These are phyloP conservation scores for Trametopsis cervina DNA, from an alignment of 768 basidiomycete genomes.

Conservation along the genomic window DNA sequence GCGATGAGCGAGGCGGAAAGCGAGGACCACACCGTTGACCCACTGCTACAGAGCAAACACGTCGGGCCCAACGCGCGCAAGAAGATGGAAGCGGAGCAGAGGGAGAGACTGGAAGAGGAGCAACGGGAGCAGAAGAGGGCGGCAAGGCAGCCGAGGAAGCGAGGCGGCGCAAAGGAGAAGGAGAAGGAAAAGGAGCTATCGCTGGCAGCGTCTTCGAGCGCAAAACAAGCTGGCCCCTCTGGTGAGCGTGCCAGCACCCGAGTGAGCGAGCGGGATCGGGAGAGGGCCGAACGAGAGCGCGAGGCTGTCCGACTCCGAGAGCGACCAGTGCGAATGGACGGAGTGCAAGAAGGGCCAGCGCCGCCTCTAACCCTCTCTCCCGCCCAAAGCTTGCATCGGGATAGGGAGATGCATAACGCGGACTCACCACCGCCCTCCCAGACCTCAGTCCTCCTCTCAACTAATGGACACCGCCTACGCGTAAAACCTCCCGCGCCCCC, in stretches of 20 bases:
- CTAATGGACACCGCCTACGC: slow-evolving; percentile 43
- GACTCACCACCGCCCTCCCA: slow-evolving; percentile 6
- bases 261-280: slow-evolving; percentile 4
- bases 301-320: slow-evolving; percentile 2
- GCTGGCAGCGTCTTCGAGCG: not conserved
- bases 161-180: slow-evolving; percentile 24
- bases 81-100: slow-evolving; percentile 35
- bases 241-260: not conserved
- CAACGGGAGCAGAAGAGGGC: slow-evolving; percentile 33
- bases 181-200: slow-evolving; percentile 27
- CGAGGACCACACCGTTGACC: slow-evolving; percentile 41
- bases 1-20: slow-evolving; percentile 38
- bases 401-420: slow-evolving; percentile 2
- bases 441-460: slow-evolving; percentile 32
- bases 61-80: slow-evolving; percentile 37
- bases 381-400: slow-evolving; percentile 4
- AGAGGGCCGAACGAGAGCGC: slow-evolving; percentile 4
- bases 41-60: slow-evolving; percentile 39
- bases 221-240: not conserved
- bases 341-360: slow-evolving; percentile 5
- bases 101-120: slow-evolving; percentile 38
- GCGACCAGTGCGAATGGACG: not conserved
- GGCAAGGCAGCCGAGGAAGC: slow-evolving; percentile 24
- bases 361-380: slow-evolving; percentile 10
- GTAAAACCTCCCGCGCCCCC: slow-evolving; percentile 39